Conservation (phyloP, 2,329 filamentous ascomycete genomes). For the Epichloe brachyelytri region DNA sequence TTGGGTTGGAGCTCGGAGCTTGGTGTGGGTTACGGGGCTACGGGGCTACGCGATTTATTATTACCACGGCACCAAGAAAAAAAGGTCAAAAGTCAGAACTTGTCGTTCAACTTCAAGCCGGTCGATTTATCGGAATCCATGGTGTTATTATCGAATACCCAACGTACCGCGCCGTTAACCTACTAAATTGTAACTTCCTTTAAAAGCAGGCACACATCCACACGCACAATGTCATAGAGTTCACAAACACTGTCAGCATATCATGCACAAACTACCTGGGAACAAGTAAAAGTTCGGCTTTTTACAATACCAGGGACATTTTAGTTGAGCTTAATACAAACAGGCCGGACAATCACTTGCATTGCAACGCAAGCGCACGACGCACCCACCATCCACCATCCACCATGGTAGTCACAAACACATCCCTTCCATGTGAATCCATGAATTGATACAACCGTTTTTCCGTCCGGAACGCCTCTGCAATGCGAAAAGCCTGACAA, state of each 20-base stretch:
- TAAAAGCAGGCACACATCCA: no score
- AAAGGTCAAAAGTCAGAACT: no score
- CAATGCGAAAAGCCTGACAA: conserved; percentile 3
- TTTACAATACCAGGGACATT: background rate
- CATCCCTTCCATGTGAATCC: background rate
- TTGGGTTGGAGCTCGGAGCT: no score
- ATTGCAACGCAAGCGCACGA: background rate
- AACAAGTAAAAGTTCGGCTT: background rate
- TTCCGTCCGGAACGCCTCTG: conserved; percentile 5
- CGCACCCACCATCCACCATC: background rate
- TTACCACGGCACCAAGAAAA: no score
- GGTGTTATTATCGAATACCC: no score
- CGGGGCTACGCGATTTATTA: no score
- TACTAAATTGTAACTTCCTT: no score
- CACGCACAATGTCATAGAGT: no score
- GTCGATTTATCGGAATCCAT: no score
- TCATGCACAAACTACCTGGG: background rate
- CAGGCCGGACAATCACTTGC: background rate
- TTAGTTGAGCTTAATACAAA: background rate
- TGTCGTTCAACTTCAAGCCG: no score
- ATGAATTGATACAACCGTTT: background rate
- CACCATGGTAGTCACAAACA: background rate
- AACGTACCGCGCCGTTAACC: no score
- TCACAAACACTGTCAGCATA: background rate
- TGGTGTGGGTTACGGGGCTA: no score